These are phyloP conservation scores for Colletotrichum chlorophyti DNA, from an alignment of 2,329 filamentous ascomycete genomes.

Conservation along the genomic window DNA sequence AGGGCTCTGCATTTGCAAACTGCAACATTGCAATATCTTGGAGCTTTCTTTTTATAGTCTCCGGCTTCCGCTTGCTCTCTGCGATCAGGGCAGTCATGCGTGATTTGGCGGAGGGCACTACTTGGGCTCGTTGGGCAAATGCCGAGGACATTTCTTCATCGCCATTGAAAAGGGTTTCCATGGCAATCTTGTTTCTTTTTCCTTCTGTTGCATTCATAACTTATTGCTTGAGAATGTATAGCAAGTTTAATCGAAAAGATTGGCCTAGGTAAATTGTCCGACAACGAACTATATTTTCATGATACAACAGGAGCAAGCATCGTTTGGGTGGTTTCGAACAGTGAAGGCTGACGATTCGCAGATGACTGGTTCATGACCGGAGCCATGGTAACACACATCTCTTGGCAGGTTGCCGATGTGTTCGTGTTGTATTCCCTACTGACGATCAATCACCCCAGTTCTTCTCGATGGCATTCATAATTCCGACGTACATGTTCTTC, in stretches of 20 bases:
- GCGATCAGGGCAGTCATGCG: not conserved
- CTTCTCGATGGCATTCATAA: slow-evolving; percentile 2
- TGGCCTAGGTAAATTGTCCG: slow-evolving; percentile 2
- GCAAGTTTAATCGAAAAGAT: slow-evolving; percentile 1
- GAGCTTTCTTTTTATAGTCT: no score
- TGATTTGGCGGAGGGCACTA: not conserved
- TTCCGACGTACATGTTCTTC: slow-evolving; percentile 21
- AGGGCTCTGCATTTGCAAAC: not conserved
- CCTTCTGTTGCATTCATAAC: slow-evolving; percentile 35
- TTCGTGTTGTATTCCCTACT: not conserved
- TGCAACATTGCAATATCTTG: no score
- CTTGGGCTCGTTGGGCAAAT: slow-evolving; percentile 25
- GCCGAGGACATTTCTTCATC: slow-evolving; percentile 39
- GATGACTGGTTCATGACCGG: slow-evolving; percentile 20
- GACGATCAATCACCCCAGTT: not conserved
- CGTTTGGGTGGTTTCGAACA: no score
- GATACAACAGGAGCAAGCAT: no score
- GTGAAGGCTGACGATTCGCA: not conserved
- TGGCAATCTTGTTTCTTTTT: slow-evolving; percentile 41
- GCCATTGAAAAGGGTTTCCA: slow-evolving; percentile 37
- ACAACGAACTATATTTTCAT: no score
- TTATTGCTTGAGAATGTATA: slow-evolving; percentile 34
- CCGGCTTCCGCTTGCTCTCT: no score
- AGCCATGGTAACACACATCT: slow-evolving; percentile 5
- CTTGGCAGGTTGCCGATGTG: not conserved